A percentile compares a stretch with the other conserved stretches of the same genome.
phyloP scores from a whole-genome alignment of 1,284 basidiomycete species.

The Cystobasidiaceae sp. region DNA sequence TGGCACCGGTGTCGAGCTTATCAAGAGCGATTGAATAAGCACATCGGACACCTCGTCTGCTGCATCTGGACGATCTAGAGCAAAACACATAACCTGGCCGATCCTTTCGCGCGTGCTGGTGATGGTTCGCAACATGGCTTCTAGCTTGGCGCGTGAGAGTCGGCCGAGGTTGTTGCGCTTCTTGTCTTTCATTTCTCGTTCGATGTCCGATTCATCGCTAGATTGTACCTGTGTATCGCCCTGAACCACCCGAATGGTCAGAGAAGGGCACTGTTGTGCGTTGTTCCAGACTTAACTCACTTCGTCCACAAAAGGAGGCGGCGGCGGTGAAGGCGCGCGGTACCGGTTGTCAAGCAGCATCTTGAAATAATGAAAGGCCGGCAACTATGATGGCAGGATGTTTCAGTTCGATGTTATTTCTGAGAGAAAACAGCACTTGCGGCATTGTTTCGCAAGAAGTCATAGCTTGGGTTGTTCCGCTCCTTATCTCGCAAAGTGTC shows the following conservation, averaged over 20 bases:
- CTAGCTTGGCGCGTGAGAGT: conserved; percentile 72
- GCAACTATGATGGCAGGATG: conserved; percentile 60
- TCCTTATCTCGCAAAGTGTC: conserved; percentile 69
- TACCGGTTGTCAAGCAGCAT: conserved; percentile 65
- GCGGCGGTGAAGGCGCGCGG: conserved; percentile 51
- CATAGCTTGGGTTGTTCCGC: conserved; percentile 70
- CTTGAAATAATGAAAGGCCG: conserved; percentile 72
- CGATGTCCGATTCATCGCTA: conserved; percentile 81
- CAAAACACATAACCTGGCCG: conserved; percentile 90
- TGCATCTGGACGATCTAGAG: conserved; percentile 87
- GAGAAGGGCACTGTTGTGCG: too few relatives aligned
- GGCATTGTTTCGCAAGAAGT: conserved; percentile 65
- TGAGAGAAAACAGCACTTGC: too few relatives aligned
- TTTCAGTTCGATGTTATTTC: background rate
- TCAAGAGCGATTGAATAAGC: conserved; percentile 72
- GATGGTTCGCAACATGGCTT: conserved; percentile 79
- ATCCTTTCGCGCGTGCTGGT: conserved; percentile 83
- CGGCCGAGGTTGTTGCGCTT: conserved; percentile 61
- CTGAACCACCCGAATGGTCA: conserved; percentile 49
- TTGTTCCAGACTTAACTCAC: conserved; percentile 52
- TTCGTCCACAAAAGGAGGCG: conserved; percentile 76
- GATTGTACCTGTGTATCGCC: conserved; percentile 88
- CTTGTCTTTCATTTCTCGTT: conserved; percentile 67
- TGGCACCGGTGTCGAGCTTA: conserved; percentile 85
- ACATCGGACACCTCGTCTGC: conserved; percentile 84